Conservation (phyloP, 129 eudicot genomes). For the Pittosporum tobira region DNA sequence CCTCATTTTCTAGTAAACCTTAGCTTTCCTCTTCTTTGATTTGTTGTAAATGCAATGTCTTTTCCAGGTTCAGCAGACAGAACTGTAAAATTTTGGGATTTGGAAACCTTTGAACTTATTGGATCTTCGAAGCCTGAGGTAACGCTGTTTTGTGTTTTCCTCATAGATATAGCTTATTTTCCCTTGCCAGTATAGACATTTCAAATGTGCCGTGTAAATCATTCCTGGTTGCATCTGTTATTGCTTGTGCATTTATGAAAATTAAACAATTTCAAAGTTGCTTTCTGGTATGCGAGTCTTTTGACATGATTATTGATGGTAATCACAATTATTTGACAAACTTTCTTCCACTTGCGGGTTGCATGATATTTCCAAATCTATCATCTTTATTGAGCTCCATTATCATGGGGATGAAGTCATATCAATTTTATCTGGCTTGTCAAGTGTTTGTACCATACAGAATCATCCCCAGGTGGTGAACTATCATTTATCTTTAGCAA, state of each 20-base stretch:
- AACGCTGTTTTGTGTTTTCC: slow-evolving; percentile 7
- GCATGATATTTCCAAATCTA: not conserved
- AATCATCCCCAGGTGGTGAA: too few species aligned
- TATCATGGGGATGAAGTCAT: not conserved
- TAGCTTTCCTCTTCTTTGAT: not conserved
- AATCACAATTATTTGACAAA: not conserved
- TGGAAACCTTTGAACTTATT: slow-evolving; percentile 95
- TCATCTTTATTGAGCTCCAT: not conserved
- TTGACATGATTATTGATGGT: not conserved
- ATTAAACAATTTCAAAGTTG: not conserved
- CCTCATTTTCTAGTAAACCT: not conserved
- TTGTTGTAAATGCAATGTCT: not conserved
- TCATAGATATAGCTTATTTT: not conserved
- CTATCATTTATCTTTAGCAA: too few species aligned
- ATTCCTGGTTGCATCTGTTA: not conserved
- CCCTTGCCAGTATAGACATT: not conserved
- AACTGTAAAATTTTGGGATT: slow-evolving; percentile 91
- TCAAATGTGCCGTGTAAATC: not conserved
- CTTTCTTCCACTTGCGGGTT: not conserved
- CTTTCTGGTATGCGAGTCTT: not conserved
- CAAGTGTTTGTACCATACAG: not conserved
- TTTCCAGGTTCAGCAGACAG: slow-evolving; percentile 87
- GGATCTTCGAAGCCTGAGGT: slow-evolving; percentile 93
- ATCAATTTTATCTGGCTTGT: not conserved
- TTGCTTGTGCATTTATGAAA: not conserved